These are phyloP conservation scores for Colletotrichum lupini DNA, from an alignment of 2,329 filamentous ascomycete genomes.

Conservation along the genomic window DNA sequence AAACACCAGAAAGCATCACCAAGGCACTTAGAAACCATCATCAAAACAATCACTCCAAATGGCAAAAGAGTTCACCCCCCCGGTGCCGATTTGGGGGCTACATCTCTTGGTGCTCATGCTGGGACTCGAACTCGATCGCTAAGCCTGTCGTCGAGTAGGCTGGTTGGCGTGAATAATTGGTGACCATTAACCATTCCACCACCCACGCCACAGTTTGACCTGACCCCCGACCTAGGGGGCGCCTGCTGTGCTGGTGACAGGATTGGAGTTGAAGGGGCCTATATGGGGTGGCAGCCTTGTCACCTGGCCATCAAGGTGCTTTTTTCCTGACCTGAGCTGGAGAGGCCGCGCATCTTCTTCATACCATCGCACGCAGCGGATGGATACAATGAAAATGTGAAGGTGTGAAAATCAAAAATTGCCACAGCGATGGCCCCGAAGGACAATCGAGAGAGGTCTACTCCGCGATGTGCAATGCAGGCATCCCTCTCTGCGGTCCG, in stretches of 20 bases:
- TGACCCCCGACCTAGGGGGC: no score
- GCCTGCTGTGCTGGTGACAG: no score
- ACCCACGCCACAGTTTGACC: no score
- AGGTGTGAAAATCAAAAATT: slow-evolving; percentile 37
- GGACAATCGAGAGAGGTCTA: slow-evolving; percentile 37
- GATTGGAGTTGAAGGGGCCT: neutral
- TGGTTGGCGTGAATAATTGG: no score
- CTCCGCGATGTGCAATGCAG: slow-evolving; percentile 62
- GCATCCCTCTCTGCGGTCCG: slow-evolving; percentile 52
- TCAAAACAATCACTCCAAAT: neutral
- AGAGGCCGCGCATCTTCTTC: slow-evolving; percentile 28
- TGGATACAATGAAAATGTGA: slow-evolving; percentile 38
- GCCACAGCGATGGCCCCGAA: slow-evolving; percentile 38
- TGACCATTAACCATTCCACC: no score
- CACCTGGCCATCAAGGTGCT: neutral
- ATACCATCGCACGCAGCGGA: slow-evolving; percentile 35
- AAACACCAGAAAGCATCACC: neutral
- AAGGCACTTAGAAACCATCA: neutral
- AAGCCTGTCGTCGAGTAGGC: no score
- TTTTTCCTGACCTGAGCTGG: no score
- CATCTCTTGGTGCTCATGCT: no score
- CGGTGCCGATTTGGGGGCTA: no score
- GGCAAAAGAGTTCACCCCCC: no score
- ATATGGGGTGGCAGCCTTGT: neutral
- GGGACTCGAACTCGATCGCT: no score